These are phyloP conservation scores for Trichoderma asperellum DNA, from an alignment of 2,329 filamentous ascomycete genomes.

Conservation along the genomic window DNA sequence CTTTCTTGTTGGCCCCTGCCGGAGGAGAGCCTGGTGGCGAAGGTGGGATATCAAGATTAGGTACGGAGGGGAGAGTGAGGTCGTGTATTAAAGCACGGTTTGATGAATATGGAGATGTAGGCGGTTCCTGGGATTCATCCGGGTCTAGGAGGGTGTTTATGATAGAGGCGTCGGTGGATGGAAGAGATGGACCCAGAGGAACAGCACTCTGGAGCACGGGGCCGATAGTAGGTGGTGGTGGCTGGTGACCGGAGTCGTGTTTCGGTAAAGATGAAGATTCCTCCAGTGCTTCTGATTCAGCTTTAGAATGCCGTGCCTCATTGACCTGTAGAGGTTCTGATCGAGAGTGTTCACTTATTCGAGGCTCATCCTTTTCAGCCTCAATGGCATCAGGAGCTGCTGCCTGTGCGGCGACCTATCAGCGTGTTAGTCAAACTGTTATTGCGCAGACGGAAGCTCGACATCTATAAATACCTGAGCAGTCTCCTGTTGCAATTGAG, in stretches of 20 bases:
- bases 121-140: constrained; percentile 36
- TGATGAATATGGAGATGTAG: constrained; percentile 66
- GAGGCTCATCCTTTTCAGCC: neutral
- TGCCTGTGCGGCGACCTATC: constrained; percentile 18
- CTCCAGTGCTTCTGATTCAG: neutral
- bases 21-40: constrained; percentile 69
- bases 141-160: constrained; percentile 30
- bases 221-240: constrained; percentile 33
- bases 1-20: constrained; percentile 62
- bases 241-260: neutral
- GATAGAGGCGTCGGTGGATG: constrained; percentile 37
- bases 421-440: constrained; percentile 17
- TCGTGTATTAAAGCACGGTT: constrained; percentile 68
- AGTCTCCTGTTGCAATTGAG: neutral
- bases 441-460: neutral
- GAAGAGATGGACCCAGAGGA: constrained; percentile 48
- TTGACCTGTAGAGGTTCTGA: neutral
- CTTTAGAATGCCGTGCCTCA: neutral
- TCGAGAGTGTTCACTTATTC: neutral
- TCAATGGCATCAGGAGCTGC: constrained; percentile 12
- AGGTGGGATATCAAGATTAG: constrained; percentile 74
- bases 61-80: constrained; percentile 72
- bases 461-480: constrained; percentile 6
- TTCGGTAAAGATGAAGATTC: neutral
- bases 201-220: constrained; percentile 40